phyloP scores from a whole-genome alignment of 2,329 filamentous ascomycete genomes.

The Exophiala sp. region DNA sequence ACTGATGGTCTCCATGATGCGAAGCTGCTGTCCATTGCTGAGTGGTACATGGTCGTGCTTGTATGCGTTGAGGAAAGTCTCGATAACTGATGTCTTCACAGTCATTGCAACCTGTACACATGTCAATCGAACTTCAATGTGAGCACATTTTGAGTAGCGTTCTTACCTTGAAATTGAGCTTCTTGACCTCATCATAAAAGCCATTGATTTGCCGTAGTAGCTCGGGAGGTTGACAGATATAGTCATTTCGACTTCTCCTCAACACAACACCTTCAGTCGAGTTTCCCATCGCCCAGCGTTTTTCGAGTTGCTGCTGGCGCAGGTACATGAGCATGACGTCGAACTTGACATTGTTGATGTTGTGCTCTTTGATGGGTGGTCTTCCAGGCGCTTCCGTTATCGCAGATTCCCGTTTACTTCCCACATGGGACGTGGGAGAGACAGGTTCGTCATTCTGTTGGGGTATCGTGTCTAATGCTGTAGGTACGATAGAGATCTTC shows the following conservation, averaged over 20 bases:
- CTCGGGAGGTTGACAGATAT: constrained; percentile 49
- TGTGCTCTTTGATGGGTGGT: neutral
- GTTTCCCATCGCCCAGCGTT: constrained; percentile 4
- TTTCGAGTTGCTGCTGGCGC: constrained; percentile 13
- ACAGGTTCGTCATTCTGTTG: neutral
- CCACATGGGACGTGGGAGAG: no score
- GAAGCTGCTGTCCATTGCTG: constrained; percentile 52
- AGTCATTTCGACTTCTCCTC: constrained; percentile 49
- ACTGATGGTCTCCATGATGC: constrained; percentile 57
- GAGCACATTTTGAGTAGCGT: no score
- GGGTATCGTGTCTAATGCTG: neutral
- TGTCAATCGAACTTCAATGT: constrained; percentile 43
- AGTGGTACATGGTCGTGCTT: constrained; percentile 57
- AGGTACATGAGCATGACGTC: constrained; percentile 11
- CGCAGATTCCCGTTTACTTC: no score
- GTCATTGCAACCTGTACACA: constrained; percentile 63
- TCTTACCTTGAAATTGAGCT: constrained; percentile 31
- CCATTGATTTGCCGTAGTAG: constrained; percentile 45
- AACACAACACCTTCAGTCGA: constrained; percentile 51
- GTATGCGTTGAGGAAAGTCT: constrained; percentile 54
- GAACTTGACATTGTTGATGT: constrained; percentile 6
- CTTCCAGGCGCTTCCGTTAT: neutral
- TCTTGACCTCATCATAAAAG: constrained; percentile 32
- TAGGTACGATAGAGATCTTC: neutral
- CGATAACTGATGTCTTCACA: constrained; percentile 62